phyloP scores from a whole-genome alignment of 129 eudicot species.

The Pittosporum tobira region DNA sequence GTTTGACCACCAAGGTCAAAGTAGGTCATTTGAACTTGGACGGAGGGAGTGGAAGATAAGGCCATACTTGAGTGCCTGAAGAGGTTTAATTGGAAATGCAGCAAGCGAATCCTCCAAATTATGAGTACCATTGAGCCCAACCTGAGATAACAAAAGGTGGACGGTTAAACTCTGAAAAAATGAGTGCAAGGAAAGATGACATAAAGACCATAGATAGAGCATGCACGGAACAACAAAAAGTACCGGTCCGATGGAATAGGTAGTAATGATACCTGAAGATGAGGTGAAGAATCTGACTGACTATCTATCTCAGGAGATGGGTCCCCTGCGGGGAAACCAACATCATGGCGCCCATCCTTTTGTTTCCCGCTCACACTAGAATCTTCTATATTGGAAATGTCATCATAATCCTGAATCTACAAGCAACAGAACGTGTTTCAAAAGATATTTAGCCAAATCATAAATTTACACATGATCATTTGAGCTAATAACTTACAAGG shows the following conservation, averaged over 20 bases:
- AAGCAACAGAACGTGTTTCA: background rate
- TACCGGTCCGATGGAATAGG: background rate
- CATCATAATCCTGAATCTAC: slow-evolving; percentile 78
- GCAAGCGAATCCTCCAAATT: slow-evolving; percentile 74
- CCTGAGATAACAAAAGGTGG: slow-evolving; percentile 34
- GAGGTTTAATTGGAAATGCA: slow-evolving; percentile 86
- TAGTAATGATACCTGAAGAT: slow-evolving; percentile 46
- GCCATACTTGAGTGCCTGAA: slow-evolving; percentile 88
- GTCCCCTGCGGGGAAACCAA: slow-evolving; percentile 25
- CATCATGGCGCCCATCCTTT: slow-evolving; percentile 35
- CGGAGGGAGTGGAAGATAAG: slow-evolving; percentile 7
- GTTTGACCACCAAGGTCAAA: too few species aligned
- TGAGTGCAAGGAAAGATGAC: background rate
- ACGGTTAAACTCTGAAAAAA: background rate
- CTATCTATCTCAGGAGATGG: slow-evolving; percentile 30
- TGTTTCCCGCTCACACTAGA: slow-evolving; percentile 32
- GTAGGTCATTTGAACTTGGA: too few species aligned
- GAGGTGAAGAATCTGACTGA: slow-evolving; percentile 32
- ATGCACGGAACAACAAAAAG: background rate
- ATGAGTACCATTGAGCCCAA: slow-evolving; percentile 47
- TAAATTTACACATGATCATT: background rate
- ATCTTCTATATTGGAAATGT: slow-evolving; percentile 29
- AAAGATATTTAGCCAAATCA: background rate
- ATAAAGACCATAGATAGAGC: background rate
- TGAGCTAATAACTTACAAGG: slow-evolving; percentile 42